Conservation (phyloP, 257 asterid species). For the Nemophila menziesii region DNA sequence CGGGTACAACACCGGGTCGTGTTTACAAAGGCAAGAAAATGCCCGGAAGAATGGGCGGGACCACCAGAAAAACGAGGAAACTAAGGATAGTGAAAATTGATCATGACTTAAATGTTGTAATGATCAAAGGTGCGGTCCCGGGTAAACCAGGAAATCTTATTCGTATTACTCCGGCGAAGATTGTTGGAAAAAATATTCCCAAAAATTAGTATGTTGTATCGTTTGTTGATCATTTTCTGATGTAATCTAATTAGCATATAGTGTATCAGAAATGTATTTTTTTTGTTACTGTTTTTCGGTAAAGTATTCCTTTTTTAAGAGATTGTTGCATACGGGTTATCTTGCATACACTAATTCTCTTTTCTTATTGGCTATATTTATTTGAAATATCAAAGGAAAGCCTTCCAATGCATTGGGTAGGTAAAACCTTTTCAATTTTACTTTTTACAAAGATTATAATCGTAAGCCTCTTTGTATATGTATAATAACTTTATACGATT, state of each 20-base stretch:
- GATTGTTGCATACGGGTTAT: not conserved
- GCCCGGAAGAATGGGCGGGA: slow-evolving; percentile 98
- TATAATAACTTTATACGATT: too few species aligned
- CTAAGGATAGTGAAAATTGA: slow-evolving; percentile 78
- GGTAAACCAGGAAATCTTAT: slow-evolving; percentile 97
- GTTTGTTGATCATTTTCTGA: not conserved
- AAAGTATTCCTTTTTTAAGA: not conserved
- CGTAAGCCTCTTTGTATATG: too few species aligned
- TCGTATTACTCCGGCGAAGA: slow-evolving; percentile 90
- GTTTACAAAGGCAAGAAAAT: slow-evolving; percentile 90
- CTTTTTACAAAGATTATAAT: too few species aligned
- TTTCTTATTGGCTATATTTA: too few species aligned
- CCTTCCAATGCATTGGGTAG: too few species aligned
- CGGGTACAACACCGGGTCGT: slow-evolving; percentile 96
- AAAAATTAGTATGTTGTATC: slow-evolving; percentile 26
- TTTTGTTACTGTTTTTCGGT: not conserved
- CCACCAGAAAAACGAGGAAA: slow-evolving; percentile 74
- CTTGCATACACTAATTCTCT: too few species aligned
- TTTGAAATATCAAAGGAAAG: too few species aligned
- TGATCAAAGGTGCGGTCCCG: slow-evolving; percentile 91
- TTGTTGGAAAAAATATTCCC: slow-evolving; percentile 80
- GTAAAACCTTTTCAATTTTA: too few species aligned
- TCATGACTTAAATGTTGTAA: slow-evolving; percentile 55
- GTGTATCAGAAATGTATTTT: not conserved
- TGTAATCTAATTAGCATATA: not conserved